Percentiles rank a stretch among this genome's conserved stretches.
Evolutionary conservation across 805 yeast species (phyloP).

Genomic region (Cyberlindnera amylophila): DNA sequence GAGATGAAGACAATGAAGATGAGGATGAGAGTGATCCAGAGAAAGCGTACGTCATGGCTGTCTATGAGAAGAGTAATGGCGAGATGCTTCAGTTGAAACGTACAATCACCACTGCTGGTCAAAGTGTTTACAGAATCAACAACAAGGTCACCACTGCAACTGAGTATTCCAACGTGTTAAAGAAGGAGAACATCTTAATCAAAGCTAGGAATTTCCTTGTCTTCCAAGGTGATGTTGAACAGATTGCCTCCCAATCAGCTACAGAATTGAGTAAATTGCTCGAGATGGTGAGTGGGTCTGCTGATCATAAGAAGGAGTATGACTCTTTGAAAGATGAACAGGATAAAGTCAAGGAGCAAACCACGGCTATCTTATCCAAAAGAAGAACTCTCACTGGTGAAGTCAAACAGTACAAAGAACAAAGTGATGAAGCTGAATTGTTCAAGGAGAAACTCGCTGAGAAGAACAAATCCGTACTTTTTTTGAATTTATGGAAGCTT

Average conservation of each 20-base stretch:
- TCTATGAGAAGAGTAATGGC: conserved; percentile 63
- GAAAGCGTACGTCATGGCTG: conserved; percentile 75
- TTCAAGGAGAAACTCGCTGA: conserved; percentile 54
- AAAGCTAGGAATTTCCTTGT: conserved; percentile 90
- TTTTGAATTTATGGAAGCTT: conserved; percentile 58
- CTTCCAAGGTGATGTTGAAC: conserved; percentile 96
- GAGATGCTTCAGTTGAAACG: conserved; percentile 60
- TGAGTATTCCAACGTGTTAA: conserved; percentile 63
- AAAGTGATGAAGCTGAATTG: conserved; percentile 64
- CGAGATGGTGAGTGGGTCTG: conserved; percentile 83
- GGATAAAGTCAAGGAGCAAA: conserved; percentile 59
- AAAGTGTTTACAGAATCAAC: conserved; percentile 66
- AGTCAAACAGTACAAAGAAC: conserved; percentile 72
- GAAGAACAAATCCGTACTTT: conserved; percentile 42
- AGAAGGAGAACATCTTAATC: conserved; percentile 75
- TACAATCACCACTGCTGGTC: conserved; percentile 52
- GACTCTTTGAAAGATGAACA: conserved; percentile 58
- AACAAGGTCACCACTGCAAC: conserved; percentile 54
- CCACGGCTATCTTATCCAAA: conserved; percentile 61
- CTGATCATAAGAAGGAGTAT: conserved; percentile 62
- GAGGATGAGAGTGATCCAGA: conserved; percentile 23
- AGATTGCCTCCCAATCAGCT: conserved; percentile 84
- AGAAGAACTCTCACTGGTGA: conserved; percentile 71
- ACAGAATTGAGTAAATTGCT: conserved; percentile 66
- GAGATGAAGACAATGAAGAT: conserved; percentile 23